Evolutionary conservation across 768 basidiomycete genomes (phyloP), one percentile per base, ranked within the genome.

Genomic region (Trametes maxima): DNA sequence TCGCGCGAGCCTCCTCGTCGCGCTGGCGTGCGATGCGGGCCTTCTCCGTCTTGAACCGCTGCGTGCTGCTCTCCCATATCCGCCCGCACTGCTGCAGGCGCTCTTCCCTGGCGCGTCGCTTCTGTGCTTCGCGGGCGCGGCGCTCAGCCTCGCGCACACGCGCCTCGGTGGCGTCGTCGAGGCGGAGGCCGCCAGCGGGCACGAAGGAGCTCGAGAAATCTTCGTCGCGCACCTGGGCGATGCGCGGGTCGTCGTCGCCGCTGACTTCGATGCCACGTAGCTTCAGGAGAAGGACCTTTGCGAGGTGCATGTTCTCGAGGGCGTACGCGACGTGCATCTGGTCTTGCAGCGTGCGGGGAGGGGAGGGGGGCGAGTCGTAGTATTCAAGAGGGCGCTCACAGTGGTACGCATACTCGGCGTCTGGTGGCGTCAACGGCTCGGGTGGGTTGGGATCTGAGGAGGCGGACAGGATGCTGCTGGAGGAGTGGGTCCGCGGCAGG

Each of bases 281-380:
- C 21, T 80, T 79, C 51, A 89, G 74, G n/a, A 87, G 77, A 12
- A 89, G 79, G 28, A 84, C 76, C 74, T 85, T 85, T 46, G 87
- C 87, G 62, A 84, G 80, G 60, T 83, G 85, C 58, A 89, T 82
- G 75, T 89, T 77, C 70, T 89, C 87, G 63, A 79, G 76, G 0
- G 86, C 85, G 67, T 88, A 88, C 7, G 88, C 88, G 66, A 81
- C 76, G 67, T 88, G 85, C 39, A 88, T 79, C 71, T 84, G 84
- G 77, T 88, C 87, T 51, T 82, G 79, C 62, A 88, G 80, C 0
- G 84, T 72, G 21, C 68, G 74, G 3, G 81, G 71, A 49, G 79
- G 65, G 5, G 76, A 70, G 22, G 70, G 71, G 16, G 78, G 80
- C 0, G 80, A 80, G 68, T 81, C 81, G 68, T 78, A 78, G 71